phyloP scores from a whole-genome alignment of 257 asterid genomes.

The Misopates orontium region DNA sequence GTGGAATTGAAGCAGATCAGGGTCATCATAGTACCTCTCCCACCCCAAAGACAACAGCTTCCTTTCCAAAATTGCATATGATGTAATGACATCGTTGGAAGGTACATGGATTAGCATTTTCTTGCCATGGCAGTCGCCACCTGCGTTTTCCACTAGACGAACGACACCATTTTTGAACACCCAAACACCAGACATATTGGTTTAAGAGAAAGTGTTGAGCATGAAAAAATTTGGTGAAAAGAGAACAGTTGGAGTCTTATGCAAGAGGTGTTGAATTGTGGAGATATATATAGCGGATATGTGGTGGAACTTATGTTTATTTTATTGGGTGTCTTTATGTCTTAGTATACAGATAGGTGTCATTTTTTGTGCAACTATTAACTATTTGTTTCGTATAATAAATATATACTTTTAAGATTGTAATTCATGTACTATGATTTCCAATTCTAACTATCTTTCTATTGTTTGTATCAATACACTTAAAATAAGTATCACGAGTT shows the following conservation, averaged over 20 bases:
- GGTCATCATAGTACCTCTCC: constrained; percentile 52
- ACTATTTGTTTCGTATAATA: too few relatives aligned
- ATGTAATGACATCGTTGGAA: constrained; percentile 39
- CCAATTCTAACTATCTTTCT: too few relatives aligned
- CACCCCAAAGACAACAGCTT: constrained; percentile 38
- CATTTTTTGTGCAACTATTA: background rate
- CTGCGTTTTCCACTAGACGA: constrained; percentile 45
- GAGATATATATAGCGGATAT: constrained; percentile 31
- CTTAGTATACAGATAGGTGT: background rate
- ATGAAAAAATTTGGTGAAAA: background rate
- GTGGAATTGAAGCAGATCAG: constrained; percentile 48
- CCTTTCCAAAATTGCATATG: constrained; percentile 34
- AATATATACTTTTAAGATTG: too few relatives aligned
- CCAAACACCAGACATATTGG: constrained; percentile 60
- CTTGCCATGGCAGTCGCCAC: constrained; percentile 33
- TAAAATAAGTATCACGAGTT: background rate
- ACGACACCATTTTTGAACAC: constrained; percentile 57
- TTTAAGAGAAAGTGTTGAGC: background rate
- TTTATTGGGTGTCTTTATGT: too few relatives aligned
- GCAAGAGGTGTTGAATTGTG: constrained; percentile 27
- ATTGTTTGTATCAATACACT: too few relatives aligned
- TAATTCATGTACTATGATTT: too few relatives aligned
- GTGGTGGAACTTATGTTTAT: constrained; percentile 17
- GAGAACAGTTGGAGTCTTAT: constrained; percentile 1
- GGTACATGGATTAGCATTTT: constrained; percentile 38